phyloP scores from a whole-genome alignment of 768 basidiomycete genomes.

The Scleroderma bovista region DNA sequence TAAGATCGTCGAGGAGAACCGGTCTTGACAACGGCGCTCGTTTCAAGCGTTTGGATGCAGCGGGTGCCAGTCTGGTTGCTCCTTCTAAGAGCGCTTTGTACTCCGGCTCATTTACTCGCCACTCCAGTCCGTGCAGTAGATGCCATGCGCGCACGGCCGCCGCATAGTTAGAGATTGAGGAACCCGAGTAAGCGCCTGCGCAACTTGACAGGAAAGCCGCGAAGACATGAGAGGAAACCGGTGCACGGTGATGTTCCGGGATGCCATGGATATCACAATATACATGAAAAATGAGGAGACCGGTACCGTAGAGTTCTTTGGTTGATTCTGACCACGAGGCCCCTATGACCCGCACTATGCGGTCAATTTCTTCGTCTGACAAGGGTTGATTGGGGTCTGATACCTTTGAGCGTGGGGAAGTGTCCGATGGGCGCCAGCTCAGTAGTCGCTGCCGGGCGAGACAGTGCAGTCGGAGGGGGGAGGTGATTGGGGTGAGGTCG shows the following conservation, averaged over 20 bases:
- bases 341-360: constrained; percentile 19
- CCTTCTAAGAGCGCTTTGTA: constrained; percentile 23
- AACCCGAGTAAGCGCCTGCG: constrained; percentile 29
- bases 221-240: constrained; percentile 20
- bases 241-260: constrained; percentile 28
- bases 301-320: constrained; percentile 26
- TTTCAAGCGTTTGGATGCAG: constrained; percentile 22
- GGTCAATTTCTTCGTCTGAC: not conserved
- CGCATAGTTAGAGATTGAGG: constrained; percentile 34
- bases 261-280: constrained; percentile 34
- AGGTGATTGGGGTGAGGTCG: constrained; percentile 10
- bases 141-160: constrained; percentile 42
- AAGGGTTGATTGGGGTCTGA: not conserved
- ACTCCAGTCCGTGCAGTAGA: constrained; percentile 33
- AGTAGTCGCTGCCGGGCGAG: constrained; percentile 18
- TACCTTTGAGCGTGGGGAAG: not conserved
- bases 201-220: constrained; percentile 22
- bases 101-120: constrained; percentile 24
- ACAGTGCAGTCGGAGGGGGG: constrained; percentile 21
- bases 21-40: constrained; percentile 29
- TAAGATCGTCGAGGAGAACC: no score
- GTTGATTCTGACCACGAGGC: constrained; percentile 28
- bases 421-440: constrained; percentile 17
- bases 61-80: not conserved
- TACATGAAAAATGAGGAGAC: constrained; percentile 34